Percentiles rank a stretch among this genome's conserved stretches.
phyloP scores from a whole-genome alignment of 1,139 yeast genomes.

The Geotrichum reessii region DNA sequence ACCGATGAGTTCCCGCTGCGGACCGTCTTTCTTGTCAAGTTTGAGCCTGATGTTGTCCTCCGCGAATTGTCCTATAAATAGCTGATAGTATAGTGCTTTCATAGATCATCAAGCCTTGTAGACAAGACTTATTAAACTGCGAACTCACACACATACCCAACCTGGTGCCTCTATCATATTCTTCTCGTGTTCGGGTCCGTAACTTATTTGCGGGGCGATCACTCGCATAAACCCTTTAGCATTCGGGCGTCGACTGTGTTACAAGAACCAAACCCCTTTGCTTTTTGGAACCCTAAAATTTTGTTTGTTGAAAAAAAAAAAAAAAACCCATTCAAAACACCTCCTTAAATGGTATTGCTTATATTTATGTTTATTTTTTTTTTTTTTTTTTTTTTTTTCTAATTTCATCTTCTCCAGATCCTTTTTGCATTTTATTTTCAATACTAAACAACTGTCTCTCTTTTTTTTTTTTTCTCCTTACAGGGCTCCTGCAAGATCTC shows the following conservation, averaged over 20 bases:
- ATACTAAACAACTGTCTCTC: constrained; percentile 7
- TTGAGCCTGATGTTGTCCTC: constrained; percentile 31
- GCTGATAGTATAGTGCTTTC: neutral
- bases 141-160: neutral
- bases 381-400: neutral
- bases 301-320: neutral
- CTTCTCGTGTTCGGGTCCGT: neutral
- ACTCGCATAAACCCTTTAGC: neutral
- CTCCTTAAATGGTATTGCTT: neutral
- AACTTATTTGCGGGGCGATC: neutral
- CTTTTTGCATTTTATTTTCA: neutral
- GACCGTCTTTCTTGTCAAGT: constrained; percentile 79
- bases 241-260: neutral
- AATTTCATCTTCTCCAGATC: neutral
- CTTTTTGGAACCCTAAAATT: neutral
- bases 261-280: neutral
- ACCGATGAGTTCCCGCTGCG: constrained; percentile 57
- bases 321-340: neutral
- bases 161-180: neutral
- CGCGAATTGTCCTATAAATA: constrained; percentile 17
- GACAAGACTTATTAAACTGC: neutral
- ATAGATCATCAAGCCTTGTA: neutral
- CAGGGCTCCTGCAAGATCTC: neutral
- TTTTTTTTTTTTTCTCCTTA: neutral
- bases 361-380: neutral